Evolutionary conservation across 306 rosid species (phyloP).

Genomic region (Notholithocarpus densiflorus): DNA sequence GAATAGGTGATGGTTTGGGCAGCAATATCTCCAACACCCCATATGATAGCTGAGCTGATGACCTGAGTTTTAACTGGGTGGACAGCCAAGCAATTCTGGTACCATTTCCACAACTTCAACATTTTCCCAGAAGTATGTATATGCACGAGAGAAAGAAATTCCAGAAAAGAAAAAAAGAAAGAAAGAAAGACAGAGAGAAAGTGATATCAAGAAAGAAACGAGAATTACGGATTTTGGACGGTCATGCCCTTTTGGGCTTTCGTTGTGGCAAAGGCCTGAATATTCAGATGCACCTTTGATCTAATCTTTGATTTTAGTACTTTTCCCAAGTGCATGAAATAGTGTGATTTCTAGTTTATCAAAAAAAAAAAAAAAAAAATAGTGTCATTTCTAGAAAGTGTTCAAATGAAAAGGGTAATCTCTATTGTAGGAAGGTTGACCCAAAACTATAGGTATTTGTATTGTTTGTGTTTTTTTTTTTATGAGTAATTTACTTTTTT

Average conservation of each 20-base stretch:
- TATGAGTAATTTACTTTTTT: too few species aligned
- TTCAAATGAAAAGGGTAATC: too few species aligned
- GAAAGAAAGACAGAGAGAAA: neutral
- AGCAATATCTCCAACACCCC: constrained; percentile 62
- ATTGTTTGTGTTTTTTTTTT: too few species aligned
- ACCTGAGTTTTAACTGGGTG: constrained; percentile 63
- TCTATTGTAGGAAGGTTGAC: too few species aligned
- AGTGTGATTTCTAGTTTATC: too few species aligned
- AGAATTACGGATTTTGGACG: constrained; percentile 8
- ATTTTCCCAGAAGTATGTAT: constrained; percentile 16
- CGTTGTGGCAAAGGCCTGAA: neutral
- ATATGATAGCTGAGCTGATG: constrained; percentile 54
- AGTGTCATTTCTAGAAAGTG: too few species aligned
- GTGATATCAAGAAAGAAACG: neutral
- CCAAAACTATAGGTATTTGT: too few species aligned
- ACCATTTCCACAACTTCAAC: constrained; percentile 58
- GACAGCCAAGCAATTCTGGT: constrained; percentile 47
- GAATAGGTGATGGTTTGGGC: constrained; percentile 47
- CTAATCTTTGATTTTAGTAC: neutral
- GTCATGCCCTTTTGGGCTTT: constrained; percentile 14
- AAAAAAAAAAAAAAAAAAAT: too few species aligned
- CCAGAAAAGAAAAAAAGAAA: neutral
- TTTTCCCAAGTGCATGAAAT: too few species aligned
- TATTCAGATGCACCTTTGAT: constrained; percentile 3
- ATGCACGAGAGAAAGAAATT: neutral